A percentile compares a stretch with the other conserved stretches of the same genome.
Evolutionary conservation across 2,329 filamentous ascomycete genomes (phyloP).

Genomic region (Pseudogymnoascus sp.): DNA sequence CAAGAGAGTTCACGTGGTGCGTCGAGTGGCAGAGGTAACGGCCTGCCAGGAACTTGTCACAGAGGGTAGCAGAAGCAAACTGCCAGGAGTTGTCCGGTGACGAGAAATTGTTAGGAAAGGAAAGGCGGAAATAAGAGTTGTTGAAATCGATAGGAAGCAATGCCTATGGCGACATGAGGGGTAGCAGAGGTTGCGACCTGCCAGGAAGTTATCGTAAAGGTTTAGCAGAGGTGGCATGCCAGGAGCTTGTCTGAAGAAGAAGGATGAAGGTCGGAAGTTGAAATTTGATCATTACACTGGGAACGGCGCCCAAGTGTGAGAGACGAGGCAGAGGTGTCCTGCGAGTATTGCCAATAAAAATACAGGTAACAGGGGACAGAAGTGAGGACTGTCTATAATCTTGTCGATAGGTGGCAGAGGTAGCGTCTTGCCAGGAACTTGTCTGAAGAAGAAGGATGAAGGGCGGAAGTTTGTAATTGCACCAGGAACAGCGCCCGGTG

Average conservation of each 20-base stretch:
- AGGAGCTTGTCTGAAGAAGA: not conserved
- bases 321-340: not conserved
- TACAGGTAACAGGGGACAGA: not conserved
- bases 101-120: not conserved
- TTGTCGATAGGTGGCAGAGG: not conserved
- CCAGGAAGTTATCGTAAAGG: not conserved
- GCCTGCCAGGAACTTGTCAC: not conserved
- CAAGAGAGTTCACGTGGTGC: not conserved
- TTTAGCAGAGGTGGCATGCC: not conserved
- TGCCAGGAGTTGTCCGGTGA: not conserved
- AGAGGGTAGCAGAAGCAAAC: not conserved
- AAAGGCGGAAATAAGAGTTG: not conserved
- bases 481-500: not conserved
- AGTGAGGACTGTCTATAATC: not conserved
- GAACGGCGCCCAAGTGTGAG: not conserved
- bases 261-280: not conserved
- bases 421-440: not conserved
- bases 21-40: not conserved
- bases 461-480: not conserved
- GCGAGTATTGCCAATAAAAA: not conserved
- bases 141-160: not conserved
- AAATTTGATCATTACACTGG: not conserved
- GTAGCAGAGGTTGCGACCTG: not conserved
- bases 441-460: not conserved
- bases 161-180: not conserved